These are phyloP conservation scores for Eucalyptus guilfoylei DNA, from an alignment of 345 rosid genomes.

Conservation along the genomic window DNA sequence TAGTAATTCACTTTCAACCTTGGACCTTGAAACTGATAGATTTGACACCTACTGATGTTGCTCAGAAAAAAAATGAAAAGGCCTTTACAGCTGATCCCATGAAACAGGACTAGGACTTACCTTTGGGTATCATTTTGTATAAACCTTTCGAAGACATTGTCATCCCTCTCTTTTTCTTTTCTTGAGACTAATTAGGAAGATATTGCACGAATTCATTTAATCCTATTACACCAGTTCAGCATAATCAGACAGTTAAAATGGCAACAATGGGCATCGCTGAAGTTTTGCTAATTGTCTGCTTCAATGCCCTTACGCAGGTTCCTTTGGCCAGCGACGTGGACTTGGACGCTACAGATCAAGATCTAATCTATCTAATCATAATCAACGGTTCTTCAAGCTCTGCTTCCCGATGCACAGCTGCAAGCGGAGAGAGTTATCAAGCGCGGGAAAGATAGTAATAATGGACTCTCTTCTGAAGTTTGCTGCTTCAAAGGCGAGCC, in stretches of 20 bases:
- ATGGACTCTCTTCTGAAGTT: slow-evolving; percentile 15
- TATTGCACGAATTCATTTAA: not conserved
- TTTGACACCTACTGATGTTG: not conserved
- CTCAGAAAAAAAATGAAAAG: not conserved
- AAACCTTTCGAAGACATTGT: not conserved
- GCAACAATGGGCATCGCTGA: not conserved
- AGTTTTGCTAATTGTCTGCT: not conserved
- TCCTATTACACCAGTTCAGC: not conserved
- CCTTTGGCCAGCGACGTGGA: slow-evolving; percentile 54
- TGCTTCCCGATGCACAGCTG: slow-evolving; percentile 73
- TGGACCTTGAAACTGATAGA: not conserved
- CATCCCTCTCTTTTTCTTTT: not conserved
- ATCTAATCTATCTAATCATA: slow-evolving; percentile 32
- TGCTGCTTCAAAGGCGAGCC: slow-evolving; percentile 55
- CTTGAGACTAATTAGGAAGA: too few relatives aligned
- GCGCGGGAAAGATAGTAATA: slow-evolving; percentile 16
- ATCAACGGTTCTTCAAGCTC: slow-evolving; percentile 83
- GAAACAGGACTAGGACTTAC: not conserved
- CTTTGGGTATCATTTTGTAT: not conserved
- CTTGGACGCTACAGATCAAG: slow-evolving; percentile 47
- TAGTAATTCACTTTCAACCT: not conserved
- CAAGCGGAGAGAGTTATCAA: slow-evolving; percentile 38
- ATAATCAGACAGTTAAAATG: not conserved
- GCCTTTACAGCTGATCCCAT: not conserved
- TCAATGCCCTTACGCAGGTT: slow-evolving; percentile 35